A percentile compares a stretch with the other conserved stretches of the same genome.
These are phyloP conservation scores for Syzygium grande DNA, from an alignment of 345 rosid species.

Conservation along the genomic window DNA sequence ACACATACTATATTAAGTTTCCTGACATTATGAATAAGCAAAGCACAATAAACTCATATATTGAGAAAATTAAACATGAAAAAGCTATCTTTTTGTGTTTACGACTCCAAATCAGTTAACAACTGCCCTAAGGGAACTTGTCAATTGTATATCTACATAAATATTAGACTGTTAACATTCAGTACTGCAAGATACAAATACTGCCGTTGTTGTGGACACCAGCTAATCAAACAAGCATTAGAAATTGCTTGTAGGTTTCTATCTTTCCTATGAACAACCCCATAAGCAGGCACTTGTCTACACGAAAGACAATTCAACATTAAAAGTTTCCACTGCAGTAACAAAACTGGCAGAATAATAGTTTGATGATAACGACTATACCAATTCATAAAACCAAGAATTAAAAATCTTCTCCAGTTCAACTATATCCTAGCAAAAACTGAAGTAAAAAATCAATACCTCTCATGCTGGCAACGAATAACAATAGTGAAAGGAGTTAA, in stretches of 20 bases:
- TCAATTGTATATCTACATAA: not conserved
- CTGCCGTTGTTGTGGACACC: not conserved
- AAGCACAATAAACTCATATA: not conserved
- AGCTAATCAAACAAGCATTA: not conserved
- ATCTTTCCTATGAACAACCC: not conserved
- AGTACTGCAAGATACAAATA: not conserved
- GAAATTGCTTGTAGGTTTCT: not conserved
- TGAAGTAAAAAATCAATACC: not conserved
- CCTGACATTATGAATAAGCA: not conserved
- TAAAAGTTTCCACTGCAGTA: not conserved
- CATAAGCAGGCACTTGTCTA: not conserved
- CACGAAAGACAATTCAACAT: not conserved
- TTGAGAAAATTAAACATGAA: not conserved
- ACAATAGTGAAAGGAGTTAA: not conserved
- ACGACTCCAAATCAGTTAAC: not conserved
- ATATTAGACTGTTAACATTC: not conserved
- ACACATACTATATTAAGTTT: not conserved
- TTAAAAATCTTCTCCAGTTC: not conserved
- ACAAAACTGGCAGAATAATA: not conserved
- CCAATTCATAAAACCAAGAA: not conserved
- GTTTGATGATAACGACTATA: not conserved
- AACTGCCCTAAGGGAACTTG: not conserved
- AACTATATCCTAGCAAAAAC: not conserved
- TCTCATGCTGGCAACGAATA: not conserved
- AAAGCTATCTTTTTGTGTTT: not conserved